Conservation (phyloP, 2,329 filamentous ascomycete genomes). For the Beauveria medogensis region DNA sequence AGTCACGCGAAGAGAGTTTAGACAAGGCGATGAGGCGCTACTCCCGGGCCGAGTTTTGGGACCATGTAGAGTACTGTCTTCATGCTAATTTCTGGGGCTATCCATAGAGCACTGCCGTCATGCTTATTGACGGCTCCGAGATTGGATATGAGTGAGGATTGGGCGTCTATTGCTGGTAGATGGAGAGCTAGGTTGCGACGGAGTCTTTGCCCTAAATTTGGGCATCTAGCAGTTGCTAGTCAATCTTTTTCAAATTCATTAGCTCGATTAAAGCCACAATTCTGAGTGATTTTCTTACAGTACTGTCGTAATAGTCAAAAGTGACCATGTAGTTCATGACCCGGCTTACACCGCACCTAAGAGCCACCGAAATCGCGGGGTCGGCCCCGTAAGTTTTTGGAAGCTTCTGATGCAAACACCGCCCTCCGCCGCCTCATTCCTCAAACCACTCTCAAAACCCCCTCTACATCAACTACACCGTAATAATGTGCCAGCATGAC, state of each 20-base stretch:
- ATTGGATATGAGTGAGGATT: not conserved
- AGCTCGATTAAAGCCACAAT: too few relatives aligned
- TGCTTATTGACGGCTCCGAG: not conserved
- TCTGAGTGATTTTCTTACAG: not conserved
- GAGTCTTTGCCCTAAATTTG: too few relatives aligned
- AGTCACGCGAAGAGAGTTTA: not conserved
- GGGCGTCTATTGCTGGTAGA: not conserved
- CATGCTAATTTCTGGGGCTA: too few relatives aligned
- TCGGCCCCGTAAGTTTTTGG: not conserved
- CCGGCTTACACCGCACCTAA: not conserved
- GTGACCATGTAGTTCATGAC: not conserved
- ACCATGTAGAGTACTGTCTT: not conserved
- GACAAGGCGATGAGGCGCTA: not conserved
- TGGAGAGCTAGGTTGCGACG: too few relatives aligned
- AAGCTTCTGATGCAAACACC: not conserved
- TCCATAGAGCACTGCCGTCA: not conserved
- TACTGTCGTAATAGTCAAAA: not conserved
- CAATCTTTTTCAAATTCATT: too few relatives aligned
- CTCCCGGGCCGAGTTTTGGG: not conserved
- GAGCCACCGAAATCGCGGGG: not conserved
- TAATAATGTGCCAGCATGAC: not conserved
- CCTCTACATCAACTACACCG: not conserved
- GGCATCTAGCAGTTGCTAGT: too few relatives aligned
- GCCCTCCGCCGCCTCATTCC: too few relatives aligned
- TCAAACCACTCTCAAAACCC: not conserved